Base-by-base conservation (phyloP, 2,329 filamentous ascomycete genomes). In the Bipolaris gigantea region DNA sequence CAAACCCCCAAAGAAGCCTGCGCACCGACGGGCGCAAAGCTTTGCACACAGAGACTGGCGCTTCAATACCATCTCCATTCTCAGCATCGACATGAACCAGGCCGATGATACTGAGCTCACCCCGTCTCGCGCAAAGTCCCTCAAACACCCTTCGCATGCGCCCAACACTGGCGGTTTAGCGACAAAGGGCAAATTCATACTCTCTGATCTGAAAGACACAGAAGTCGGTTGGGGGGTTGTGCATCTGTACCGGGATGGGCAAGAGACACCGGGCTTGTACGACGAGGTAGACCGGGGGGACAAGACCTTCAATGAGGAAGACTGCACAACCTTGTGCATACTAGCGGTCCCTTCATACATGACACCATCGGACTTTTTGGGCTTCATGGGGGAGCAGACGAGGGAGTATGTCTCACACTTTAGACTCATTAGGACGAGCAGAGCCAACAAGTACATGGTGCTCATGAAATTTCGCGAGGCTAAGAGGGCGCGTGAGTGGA, bases 331-430 rank as follows among this genome's bases (percentile, higher is more conserved):
- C 0, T 76, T 99, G 15, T 97, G 94, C 73, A 93, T 99, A 60
- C 86, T 96, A 25, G 92, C 93, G 5, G 93, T 99, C 13, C 94
- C 94, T 6, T 94, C 89, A 27, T 97, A 97, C 74, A 88, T 97
- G 78, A 90, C 90, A 7, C 89, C 92, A 0, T 89, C 89, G 6
- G 93, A 97, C 69, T 90, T 99, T 55, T 77, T 97, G 60, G 92
- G 91, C 0, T 97, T 95, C 65, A 85, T 97, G 5, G 94, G 94
- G 3, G 90, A 96, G 71, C 86, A 86, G 69, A 96, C 93, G 73
- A 85, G 89, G 71, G 85, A 89, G 53, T 84, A 92, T 56, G 90
- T 99, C 54, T 94, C 89, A 65, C 94, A 99, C 77, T 96, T 96
- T 71, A 83, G 94, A 48, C 91, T 99, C 85, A 89, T 99, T 51